phyloP scores from a whole-genome alignment of 2,329 filamentous ascomycete genomes.

The Aspergillus cejpii region DNA sequence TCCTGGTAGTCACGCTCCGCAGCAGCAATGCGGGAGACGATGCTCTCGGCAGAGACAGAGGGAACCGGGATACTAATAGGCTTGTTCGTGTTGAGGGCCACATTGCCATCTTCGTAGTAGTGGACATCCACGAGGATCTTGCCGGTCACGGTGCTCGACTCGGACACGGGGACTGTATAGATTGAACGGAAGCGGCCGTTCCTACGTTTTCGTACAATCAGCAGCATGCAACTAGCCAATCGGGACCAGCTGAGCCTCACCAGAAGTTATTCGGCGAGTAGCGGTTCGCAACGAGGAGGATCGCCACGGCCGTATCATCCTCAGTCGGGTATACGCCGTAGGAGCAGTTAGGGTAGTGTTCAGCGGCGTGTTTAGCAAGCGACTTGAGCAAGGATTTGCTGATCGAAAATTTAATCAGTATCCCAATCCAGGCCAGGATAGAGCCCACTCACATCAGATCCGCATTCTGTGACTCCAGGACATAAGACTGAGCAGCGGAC shows the following conservation, averaged over 20 bases:
- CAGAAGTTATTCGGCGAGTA: conserved; percentile 98
- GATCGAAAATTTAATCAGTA: conserved; percentile 6
- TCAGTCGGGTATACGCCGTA: conserved; percentile 77
- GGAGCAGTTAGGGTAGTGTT: conserved; percentile 80
- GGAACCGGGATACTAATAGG: conserved; percentile 57
- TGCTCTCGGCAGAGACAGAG: conserved; percentile 58
- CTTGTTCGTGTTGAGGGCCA: conserved; percentile 86
- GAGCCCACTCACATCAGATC: conserved; percentile 64
- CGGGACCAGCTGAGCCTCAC: too few relatives aligned
- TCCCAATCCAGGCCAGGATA: too few relatives aligned
- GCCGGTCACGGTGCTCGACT: conserved; percentile 58
- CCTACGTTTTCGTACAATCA: conserved; percentile 46
- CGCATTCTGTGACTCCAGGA: conserved; percentile 65
- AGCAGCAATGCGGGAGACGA: conserved; percentile 69
- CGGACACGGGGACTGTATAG: conserved; percentile 67
- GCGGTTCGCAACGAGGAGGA: conserved; percentile 87
- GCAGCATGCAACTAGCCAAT: too few relatives aligned
- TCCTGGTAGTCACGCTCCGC: conserved; percentile 93
- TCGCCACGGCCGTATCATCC: conserved; percentile 66
- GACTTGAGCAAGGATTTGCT: conserved; percentile 80
- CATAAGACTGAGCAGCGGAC: conserved; percentile 71
- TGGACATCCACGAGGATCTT: conserved; percentile 90
- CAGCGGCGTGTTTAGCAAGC: conserved; percentile 66
- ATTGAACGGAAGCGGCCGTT: conserved; percentile 93
- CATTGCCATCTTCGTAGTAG: conserved; percentile 99